A percentile compares a stretch with the other conserved stretches of the same genome.
phyloP scores from a whole-genome alignment of 1,139 yeast species.

The Meyerozyma sp. region DNA sequence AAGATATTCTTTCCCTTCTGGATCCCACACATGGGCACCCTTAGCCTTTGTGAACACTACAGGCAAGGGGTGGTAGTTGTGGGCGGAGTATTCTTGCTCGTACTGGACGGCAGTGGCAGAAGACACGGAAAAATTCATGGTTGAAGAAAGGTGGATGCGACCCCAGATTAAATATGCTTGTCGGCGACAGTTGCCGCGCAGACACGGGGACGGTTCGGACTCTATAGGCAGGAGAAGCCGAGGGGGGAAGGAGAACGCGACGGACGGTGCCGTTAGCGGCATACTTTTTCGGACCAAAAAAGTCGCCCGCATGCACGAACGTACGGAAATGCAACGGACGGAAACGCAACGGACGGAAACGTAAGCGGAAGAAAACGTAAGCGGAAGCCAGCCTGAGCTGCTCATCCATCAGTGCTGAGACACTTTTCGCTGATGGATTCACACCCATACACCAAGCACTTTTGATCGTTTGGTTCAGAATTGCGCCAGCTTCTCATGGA shows the following conservation, averaged over 20 bases:
- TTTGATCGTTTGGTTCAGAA: too few species aligned
- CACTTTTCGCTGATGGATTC: too few species aligned
- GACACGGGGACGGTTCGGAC: background rate
- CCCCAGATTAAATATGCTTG: slow-evolving; percentile 1
- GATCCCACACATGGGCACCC: slow-evolving; percentile 98
- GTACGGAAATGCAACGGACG: too few species aligned
- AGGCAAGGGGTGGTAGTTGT: slow-evolving; percentile 95
- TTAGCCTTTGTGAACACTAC: slow-evolving; percentile 82
- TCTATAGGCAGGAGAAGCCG: slow-evolving; percentile 1
- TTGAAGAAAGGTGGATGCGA: slow-evolving; percentile 11
- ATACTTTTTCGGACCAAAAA: too few species aligned
- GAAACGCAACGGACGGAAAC: too few species aligned
- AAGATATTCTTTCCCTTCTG: slow-evolving; percentile 84
- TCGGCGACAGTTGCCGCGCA: slow-evolving; percentile 1
- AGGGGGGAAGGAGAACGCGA: slow-evolving; percentile 1
- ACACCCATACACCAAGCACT: background rate
- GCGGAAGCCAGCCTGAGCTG: too few species aligned
- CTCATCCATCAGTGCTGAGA: too few species aligned
- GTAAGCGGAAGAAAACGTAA: too few species aligned
- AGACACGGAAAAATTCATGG: slow-evolving; percentile 40
- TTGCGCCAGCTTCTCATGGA: slow-evolving; percentile 1
- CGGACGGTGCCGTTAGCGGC: background rate
- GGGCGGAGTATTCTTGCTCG: slow-evolving; percentile 85
- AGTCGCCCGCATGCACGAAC: too few species aligned
- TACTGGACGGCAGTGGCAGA: slow-evolving; percentile 61